Percentiles rank a stretch among this genome's conserved stretches.
Evolutionary conservation across 148 eudicot genomes (phyloP).

Genomic region (Rhododendron griersonianum): DNA sequence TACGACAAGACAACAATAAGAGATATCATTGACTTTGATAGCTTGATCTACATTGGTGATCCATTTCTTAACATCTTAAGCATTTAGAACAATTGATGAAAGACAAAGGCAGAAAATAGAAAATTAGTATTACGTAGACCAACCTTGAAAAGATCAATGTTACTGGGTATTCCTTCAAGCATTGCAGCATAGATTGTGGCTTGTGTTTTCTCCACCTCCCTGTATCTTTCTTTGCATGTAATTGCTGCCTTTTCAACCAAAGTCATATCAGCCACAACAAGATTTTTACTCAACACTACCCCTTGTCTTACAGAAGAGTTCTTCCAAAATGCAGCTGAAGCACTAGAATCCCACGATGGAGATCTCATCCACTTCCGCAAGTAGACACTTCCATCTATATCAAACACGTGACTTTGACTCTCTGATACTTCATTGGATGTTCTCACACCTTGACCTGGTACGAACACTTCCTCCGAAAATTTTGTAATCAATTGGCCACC

Average conservation of each 20-base stretch:
- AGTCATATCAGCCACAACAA: slow-evolving; percentile 66
- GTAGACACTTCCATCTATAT: slow-evolving; percentile 86
- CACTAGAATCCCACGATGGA: slow-evolving; percentile 70
- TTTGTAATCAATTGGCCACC: slow-evolving; percentile 68
- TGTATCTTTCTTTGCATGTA: slow-evolving; percentile 51
- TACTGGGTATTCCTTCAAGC: slow-evolving; percentile 92
- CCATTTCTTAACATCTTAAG: neutral
- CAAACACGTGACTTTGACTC: slow-evolving; percentile 50
- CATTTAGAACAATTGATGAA: neutral
- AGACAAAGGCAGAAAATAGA: neutral
- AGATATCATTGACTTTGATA: neutral
- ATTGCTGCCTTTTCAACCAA: slow-evolving; percentile 67
- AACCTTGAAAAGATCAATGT: slow-evolving; percentile 94
- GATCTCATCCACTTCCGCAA: slow-evolving; percentile 80
- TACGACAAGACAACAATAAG: neutral
- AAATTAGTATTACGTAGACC: slow-evolving; percentile 8
- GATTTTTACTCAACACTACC: slow-evolving; percentile 66
- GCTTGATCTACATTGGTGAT: neutral
- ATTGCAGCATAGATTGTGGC: slow-evolving; percentile 93
- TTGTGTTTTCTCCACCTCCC: slow-evolving; percentile 70
- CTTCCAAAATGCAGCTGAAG: slow-evolving; percentile 73
- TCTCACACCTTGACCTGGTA: slow-evolving; percentile 16
- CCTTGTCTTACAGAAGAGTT: slow-evolving; percentile 39
- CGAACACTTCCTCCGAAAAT: slow-evolving; percentile 16
- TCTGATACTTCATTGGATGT: slow-evolving; percentile 32